Evolutionary conservation across 345 rosid species (phyloP).

Genomic region (Populus euphratica): DNA sequence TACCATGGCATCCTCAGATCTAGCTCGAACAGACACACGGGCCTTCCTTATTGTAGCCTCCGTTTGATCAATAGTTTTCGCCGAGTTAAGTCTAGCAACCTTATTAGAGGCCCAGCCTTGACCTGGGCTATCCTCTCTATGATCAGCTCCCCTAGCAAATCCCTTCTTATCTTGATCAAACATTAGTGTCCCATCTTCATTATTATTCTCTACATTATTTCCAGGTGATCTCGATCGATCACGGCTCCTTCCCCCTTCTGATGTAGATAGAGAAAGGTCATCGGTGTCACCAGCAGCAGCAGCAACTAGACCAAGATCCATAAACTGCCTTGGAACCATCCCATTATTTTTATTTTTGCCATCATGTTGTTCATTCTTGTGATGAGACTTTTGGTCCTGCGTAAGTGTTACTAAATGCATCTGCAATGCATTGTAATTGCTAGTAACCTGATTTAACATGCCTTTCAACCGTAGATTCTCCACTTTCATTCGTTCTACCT

Average conservation of each 20-base stretch:
- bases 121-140: slow-evolving; percentile 44
- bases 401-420: slow-evolving; percentile 34
- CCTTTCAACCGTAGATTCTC: slow-evolving; percentile 52
- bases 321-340: slow-evolving; percentile 41
- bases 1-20: slow-evolving; percentile 45
- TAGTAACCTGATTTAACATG: slow-evolving; percentile 41
- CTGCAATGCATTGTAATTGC: slow-evolving; percentile 44
- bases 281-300: slow-evolving; percentile 25
- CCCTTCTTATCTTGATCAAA: slow-evolving; percentile 28
- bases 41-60: slow-evolving; percentile 74
- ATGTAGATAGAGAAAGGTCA: slow-evolving; percentile 45
- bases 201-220: slow-evolving; percentile 8
- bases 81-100: slow-evolving; percentile 41
- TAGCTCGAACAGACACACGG: slow-evolving; percentile 62
- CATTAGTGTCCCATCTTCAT: slow-evolving; percentile 9
- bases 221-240: slow-evolving; percentile 41
- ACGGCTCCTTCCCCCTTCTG: slow-evolving; percentile 44
- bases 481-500: slow-evolving; percentile 39
- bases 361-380: slow-evolving; percentile 6
- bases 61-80: slow-evolving; percentile 48
- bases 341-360: slow-evolving; percentile 13
- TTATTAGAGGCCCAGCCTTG: slow-evolving; percentile 36
- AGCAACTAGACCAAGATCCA: slow-evolving; percentile 49
- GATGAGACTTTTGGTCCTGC: slow-evolving; percentile 27
- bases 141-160: slow-evolving; percentile 15